These are phyloP conservation scores for Lactarius quietus DNA, from an alignment of 768 basidiomycete species.

Conservation along the genomic window DNA sequence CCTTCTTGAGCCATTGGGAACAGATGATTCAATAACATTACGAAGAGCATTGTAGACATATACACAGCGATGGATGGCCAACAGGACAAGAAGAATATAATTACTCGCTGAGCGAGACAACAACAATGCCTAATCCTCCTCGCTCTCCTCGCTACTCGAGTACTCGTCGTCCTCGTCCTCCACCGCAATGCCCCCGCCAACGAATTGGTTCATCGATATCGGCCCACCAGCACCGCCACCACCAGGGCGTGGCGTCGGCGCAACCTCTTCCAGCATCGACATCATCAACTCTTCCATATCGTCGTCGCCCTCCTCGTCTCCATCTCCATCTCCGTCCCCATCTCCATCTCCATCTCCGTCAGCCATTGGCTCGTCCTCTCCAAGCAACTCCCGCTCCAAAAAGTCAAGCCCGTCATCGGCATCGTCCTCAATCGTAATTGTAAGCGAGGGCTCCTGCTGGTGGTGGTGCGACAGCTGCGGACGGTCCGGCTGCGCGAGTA, in stretches of 20 bases:
- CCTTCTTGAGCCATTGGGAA: no score
- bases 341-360: conserved; percentile 37
- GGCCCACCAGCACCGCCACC: conserved; percentile 31
- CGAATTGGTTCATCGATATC: conserved; percentile 50
- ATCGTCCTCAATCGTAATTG: conserved; percentile 38
- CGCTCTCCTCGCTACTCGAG: conserved; percentile 51
- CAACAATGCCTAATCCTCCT: conserved; percentile 28
- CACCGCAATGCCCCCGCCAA: conserved; percentile 34
- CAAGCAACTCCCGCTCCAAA: conserved; percentile 22
- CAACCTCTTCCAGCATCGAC: conserved; percentile 19
- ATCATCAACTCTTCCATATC: conserved; percentile 45
- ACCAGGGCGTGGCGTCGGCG: conserved; percentile 13
- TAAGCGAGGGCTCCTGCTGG: conserved; percentile 27
- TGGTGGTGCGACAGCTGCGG: conserved; percentile 25
- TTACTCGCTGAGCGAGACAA: neutral
- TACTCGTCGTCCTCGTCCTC: conserved; percentile 49
- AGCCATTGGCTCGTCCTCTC: conserved; percentile 19
- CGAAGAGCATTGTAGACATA: conserved; percentile 5
- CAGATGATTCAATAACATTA: neutral
- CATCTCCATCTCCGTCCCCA: conserved; percentile 35
- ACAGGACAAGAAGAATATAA: neutral
- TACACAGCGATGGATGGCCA: neutral
- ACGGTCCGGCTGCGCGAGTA: conserved; percentile 4
- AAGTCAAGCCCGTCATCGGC: conserved; percentile 34
- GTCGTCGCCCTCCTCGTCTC: conserved; percentile 42